Base-by-base conservation (phyloP, 2,329 filamentous ascomycete species). In the Cercospora nicotianae region DNA sequence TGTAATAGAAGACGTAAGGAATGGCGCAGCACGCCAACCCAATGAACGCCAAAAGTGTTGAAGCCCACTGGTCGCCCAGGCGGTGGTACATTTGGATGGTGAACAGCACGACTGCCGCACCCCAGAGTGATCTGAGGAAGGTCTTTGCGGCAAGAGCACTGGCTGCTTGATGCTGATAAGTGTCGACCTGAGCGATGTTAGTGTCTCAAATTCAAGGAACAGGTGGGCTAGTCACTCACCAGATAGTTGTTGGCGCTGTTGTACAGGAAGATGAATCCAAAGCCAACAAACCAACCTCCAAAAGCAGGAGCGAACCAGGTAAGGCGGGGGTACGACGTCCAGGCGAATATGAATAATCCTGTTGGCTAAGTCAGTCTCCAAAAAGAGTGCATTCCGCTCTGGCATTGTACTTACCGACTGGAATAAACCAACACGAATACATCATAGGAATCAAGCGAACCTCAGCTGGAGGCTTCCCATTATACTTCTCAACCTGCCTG, bases 381-480 rank as follows among this genome's bases (percentile, higher is more conserved):
- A 16, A 39, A 39, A 39, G n/a, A 7, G 13, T 7, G 33, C 13
- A 5, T 7, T 39, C 13, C 13, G 5, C 33, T 39, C 28, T 30
- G 10, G 16, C 16, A 33, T 2, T 13, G 1, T 7, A 31, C 53
- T 58, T 31, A 58, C 26, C 62, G 60, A 89, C 81, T 0, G 88
- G 88, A 59, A 90, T 91, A 75, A 87, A 88, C 81, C 81, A 83
- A 69, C 81, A 83, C 16, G 78, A 81, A 13, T 77, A 70, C 81
- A 72, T 72, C 70, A 96, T 96, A 53, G 92, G 92, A 64, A 94
- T 90, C 4, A 96, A 83, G 31, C 93, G 89, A 5, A 85, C 82
- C 80, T 96, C 93, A 2, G 93, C 90, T 0, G 92, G 91, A 1
- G 92, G 92, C 63, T 87, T 86, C 70, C 91, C 91, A 75, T 88